phyloP scores from a whole-genome alignment of 306 rosid species.

The Citrullus mucosospermus region DNA sequence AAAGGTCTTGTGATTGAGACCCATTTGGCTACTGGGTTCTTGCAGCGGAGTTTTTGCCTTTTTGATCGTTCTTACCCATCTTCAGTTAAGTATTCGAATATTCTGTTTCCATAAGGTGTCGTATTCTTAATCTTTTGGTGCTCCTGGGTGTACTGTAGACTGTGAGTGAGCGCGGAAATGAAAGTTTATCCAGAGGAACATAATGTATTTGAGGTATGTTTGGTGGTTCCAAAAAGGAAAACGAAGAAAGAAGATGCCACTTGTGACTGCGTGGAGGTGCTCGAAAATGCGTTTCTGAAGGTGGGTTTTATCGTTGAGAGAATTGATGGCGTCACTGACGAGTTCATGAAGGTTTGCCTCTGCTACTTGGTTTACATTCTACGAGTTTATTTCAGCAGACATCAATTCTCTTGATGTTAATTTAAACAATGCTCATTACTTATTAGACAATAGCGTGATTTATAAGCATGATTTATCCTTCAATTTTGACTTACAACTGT shows the following conservation, averaged over 20 bases:
- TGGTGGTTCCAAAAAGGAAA: constrained; percentile 59
- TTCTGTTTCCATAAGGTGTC: constrained; percentile 1
- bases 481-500: not conserved
- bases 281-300: constrained; percentile 42
- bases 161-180: constrained; percentile 27
- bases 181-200: constrained; percentile 27
- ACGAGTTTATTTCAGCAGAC: not conserved
- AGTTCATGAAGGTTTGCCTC: constrained; percentile 72
- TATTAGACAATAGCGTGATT: not conserved
- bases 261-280: constrained; percentile 38
- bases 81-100: not conserved
- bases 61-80: not conserved
- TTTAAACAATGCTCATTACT: not conserved
- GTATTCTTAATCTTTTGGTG: not conserved
- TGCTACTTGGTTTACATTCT: not conserved
- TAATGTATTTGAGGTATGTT: constrained; percentile 62
- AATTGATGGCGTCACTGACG: constrained; percentile 72
- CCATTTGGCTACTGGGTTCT: not conserved
- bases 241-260: constrained; percentile 26
- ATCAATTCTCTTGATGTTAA: not conserved
- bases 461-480: not conserved
- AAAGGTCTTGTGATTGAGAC: not conserved
- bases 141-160: not conserved
- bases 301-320: constrained; percentile 62
- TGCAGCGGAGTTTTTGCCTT: constrained; percentile 4